phyloP scores from a whole-genome alignment of 345 rosid genomes.

The Syzygium grande region DNA sequence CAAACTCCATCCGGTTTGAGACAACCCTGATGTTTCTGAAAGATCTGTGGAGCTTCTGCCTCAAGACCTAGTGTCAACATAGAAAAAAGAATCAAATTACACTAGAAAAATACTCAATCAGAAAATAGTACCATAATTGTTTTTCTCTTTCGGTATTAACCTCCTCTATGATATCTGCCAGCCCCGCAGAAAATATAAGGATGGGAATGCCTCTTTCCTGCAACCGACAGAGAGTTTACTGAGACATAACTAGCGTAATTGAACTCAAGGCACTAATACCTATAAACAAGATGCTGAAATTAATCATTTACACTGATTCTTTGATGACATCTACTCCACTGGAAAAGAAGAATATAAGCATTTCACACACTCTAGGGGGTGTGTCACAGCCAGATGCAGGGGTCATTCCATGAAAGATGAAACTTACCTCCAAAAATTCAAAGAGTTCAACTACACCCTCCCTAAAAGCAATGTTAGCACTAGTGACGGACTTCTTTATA shows the following conservation, averaged over 20 bases:
- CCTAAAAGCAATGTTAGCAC: constrained; percentile 63
- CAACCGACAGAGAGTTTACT: constrained; percentile 2
- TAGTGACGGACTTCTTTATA: constrained; percentile 56
- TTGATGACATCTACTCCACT: not conserved
- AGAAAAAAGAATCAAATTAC: not conserved
- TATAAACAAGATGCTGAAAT: not conserved
- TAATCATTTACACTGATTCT: not conserved
- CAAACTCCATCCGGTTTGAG: constrained; percentile 73
- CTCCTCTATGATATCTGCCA: constrained; percentile 96
- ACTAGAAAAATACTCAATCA: not conserved
- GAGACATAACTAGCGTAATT: not conserved
- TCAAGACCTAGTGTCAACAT: constrained; percentile 47
- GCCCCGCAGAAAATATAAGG: constrained; percentile 90
- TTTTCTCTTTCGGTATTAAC: constrained; percentile 20
- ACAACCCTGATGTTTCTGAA: constrained; percentile 72
- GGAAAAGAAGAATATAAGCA: not conserved
- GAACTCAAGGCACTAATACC: not conserved
- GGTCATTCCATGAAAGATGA: not conserved
- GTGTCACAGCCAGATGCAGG: not conserved
- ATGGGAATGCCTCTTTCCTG: constrained; percentile 74
- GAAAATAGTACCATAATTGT: not conserved
- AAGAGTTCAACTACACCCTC: constrained; percentile 73
- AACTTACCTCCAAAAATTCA: constrained; percentile 67
- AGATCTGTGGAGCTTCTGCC: constrained; percentile 71
- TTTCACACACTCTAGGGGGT: not conserved